phyloP scores from a whole-genome alignment of 148 eudicot genomes.

The Simmondsia chinensis region DNA sequence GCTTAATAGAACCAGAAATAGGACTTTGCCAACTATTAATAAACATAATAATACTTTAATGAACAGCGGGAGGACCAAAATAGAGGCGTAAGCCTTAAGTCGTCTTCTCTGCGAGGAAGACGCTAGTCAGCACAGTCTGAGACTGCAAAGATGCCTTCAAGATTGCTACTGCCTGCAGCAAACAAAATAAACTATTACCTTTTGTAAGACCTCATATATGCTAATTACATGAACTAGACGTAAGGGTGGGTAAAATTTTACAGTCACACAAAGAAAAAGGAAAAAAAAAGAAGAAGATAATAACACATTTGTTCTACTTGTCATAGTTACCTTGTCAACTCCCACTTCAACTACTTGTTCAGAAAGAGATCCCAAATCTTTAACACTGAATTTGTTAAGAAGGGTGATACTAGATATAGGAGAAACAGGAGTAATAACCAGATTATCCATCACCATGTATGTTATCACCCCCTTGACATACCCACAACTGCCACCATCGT shows the following conservation, averaged over 20 bases:
- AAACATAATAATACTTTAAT: too few species aligned
- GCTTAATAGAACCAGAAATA: too few species aligned
- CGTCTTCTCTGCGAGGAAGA: neutral
- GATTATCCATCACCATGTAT: conserved; percentile 1
- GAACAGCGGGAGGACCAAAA: too few species aligned
- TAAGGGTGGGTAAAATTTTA: neutral
- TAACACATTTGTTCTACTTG: neutral
- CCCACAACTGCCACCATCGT: neutral
- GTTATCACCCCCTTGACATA: neutral
- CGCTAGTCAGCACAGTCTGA: neutral
- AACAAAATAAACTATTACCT: neutral
- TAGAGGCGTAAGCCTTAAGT: too few species aligned
- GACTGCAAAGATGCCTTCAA: conserved; percentile 3
- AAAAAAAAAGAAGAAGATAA: neutral
- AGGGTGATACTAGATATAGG: neutral
- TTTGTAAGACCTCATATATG: too few species aligned
- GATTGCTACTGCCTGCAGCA: neutral
- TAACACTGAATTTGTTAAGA: neutral
- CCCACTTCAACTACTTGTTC: neutral
- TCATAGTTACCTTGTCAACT: neutral
- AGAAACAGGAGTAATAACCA: neutral
- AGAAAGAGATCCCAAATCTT: neutral
- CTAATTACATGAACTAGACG: too few species aligned
- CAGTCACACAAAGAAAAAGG: neutral
- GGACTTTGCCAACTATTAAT: too few species aligned